phyloP scores from a whole-genome alignment of 352 stramenopile genomes.

The Phytophthora citricola region DNA sequence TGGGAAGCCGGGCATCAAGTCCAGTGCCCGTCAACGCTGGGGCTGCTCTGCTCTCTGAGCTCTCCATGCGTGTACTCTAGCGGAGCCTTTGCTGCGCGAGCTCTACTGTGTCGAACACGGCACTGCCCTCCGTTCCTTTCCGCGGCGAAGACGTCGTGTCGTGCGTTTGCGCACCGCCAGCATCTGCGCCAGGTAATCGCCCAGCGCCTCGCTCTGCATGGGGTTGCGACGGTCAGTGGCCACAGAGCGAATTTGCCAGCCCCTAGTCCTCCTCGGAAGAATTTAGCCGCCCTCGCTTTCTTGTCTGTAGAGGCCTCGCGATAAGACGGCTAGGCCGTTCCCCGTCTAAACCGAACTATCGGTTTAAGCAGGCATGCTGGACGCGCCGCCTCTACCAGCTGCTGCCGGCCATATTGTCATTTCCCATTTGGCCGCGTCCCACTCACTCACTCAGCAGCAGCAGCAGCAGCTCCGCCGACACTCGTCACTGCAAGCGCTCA shows the following conservation, averaged over 20 bases:
- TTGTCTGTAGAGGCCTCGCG: slow-evolving; percentile 46
- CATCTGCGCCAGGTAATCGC: slow-evolving; percentile 22
- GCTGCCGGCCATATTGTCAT: slow-evolving; percentile 72
- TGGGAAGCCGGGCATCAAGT: slow-evolving; percentile 20
- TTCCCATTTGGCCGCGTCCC: slow-evolving; percentile 70
- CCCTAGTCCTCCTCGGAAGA: slow-evolving; percentile 30
- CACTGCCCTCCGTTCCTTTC: not conserved
- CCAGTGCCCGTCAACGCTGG: slow-evolving; percentile 15
- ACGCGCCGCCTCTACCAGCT: slow-evolving; percentile 44
- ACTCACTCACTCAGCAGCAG: slow-evolving; percentile 24
- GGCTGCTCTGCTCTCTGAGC: slow-evolving; percentile 16
- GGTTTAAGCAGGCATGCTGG: not conserved
- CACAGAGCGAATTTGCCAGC: slow-evolving; percentile 6
- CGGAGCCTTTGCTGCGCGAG: slow-evolving; percentile 7
- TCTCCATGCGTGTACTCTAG: slow-evolving; percentile 1
- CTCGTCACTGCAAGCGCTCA: slow-evolving; percentile 1
- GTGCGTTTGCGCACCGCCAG: slow-evolving; percentile 24
- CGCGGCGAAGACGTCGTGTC: slow-evolving; percentile 11
- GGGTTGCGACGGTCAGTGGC: slow-evolving; percentile 14
- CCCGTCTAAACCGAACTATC: slow-evolving; percentile 23
- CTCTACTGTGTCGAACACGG: not conserved
- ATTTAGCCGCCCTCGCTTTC: slow-evolving; percentile 30
- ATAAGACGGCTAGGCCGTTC: slow-evolving; percentile 36
- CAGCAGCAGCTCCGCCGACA: not conserved
- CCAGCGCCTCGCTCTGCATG: slow-evolving; percentile 13